Base-by-base conservation (phyloP, 2,329 filamentous ascomycete genomes). In the Teratosphaeriaceae sp. region DNA sequence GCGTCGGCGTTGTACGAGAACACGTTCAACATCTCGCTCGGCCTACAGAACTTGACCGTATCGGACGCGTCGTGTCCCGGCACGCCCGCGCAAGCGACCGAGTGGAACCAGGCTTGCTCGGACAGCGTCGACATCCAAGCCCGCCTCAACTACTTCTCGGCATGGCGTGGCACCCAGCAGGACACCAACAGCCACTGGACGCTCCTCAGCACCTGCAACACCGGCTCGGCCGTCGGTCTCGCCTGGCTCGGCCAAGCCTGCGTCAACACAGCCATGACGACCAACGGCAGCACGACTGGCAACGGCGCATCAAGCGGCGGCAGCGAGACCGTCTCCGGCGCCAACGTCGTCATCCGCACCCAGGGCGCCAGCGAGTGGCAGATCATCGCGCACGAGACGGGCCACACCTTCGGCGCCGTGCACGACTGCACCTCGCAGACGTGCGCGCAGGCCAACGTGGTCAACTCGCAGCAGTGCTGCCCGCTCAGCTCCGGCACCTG, bases 121-220 rank as follows among this genome's bases (percentile, higher is more conserved):
- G 62, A 69, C 46, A 64, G 58, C 44, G 70, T 72, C 26, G 74
- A 78, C 21, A 88, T 98, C 48, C 81, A 81, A 35, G 74, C 82
- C 51, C 85, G 92, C 0, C 71, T 98, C 40, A 94, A 88, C 63
- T 71, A 86, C 18, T 97, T 98, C 64, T 96, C 89, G 1, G 67
- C 73, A 37, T 98, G 92, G 92, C 80, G 92, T 51, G 88, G 89
- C 12, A 71, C 79, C 36, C 81, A 80, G 51, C 66, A 73, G 3
- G 92, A 98, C 63, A 74, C 66, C 40, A 95, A 95, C 64, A 89
- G 89, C 13, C 94, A 94, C 66, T 98, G 90, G 90, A 94, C 86
- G 2, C 72, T 95, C 22, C 73, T 95, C 58, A 89, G 81, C 42
- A 88, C 78, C 13, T 95, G 88, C 64, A 78, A 80, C 52, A 94